Conservation (phyloP, 2,329 filamentous ascomycete genomes). For the Xylaria sp. region DNA sequence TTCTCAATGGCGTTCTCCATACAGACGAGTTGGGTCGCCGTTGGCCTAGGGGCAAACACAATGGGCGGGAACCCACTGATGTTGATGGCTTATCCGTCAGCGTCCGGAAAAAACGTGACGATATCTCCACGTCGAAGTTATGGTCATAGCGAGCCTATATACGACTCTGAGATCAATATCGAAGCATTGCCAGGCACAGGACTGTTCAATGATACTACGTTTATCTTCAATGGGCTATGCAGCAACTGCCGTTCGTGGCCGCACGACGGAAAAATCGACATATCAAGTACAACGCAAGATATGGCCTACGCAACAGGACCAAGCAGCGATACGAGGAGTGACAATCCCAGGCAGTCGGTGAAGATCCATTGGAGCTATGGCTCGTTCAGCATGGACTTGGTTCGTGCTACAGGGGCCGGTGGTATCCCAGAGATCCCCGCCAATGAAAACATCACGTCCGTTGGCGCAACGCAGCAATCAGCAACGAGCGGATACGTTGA, state of each 20-base stretch:
- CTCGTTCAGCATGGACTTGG: slow-evolving; percentile 65
- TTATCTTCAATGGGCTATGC: slow-evolving; percentile 64
- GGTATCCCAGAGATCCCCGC: slow-evolving; percentile 55
- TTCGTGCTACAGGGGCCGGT: slow-evolving; percentile 57
- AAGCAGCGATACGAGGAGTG: slow-evolving; percentile 53
- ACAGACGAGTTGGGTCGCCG: slow-evolving; percentile 61
- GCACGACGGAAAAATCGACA: slow-evolving; percentile 53
- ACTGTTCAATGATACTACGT: slow-evolving; percentile 56
- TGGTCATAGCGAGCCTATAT: slow-evolving; percentile 63
- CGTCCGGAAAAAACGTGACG: slow-evolving; percentile 60
- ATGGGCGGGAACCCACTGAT: slow-evolving; percentile 62
- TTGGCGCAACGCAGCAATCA: slow-evolving; percentile 49
- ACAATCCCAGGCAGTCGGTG: slow-evolving; percentile 57
- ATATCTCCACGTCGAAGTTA: slow-evolving; percentile 64
- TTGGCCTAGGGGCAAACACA: slow-evolving; percentile 63
- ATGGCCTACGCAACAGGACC: slow-evolving; percentile 69
- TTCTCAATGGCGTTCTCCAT: slow-evolving; percentile 63
- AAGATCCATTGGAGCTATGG: slow-evolving; percentile 65
- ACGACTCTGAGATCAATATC: slow-evolving; percentile 56
- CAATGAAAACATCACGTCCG: slow-evolving; percentile 42
- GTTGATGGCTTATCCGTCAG: slow-evolving; percentile 64
- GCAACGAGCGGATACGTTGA: slow-evolving; percentile 49
- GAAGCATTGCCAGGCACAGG: slow-evolving; percentile 59
- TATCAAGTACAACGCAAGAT: slow-evolving; percentile 56
- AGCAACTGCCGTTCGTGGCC: slow-evolving; percentile 63